Conservation (phyloP, 2,329 filamentous ascomycete genomes). For the Cytospora leucostoma region DNA sequence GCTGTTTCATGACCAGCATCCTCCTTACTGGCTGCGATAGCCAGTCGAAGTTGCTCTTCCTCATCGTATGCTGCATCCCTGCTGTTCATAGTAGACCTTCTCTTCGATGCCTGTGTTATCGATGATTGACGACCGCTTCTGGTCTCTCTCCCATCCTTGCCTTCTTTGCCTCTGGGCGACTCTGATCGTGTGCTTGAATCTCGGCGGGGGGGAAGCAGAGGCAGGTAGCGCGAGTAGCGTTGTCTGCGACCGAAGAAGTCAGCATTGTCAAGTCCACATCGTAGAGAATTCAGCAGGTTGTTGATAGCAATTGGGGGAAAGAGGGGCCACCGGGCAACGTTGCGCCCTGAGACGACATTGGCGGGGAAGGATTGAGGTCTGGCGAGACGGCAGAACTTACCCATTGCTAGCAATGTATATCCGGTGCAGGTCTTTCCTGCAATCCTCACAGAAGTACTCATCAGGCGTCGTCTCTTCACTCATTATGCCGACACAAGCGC, state of each 20-base stretch:
- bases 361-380: too few species aligned
- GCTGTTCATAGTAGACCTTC: slow-evolving; percentile 96
- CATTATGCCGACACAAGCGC: slow-evolving; percentile 95
- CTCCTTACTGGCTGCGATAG: slow-evolving; percentile 93
- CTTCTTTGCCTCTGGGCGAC: slow-evolving; percentile 55
- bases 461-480: slow-evolving; percentile 91
- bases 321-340: neutral
- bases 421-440: slow-evolving; percentile 87
- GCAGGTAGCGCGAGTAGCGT: slow-evolving; percentile 67
- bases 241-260: slow-evolving; percentile 51
- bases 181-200: slow-evolving; percentile 59
- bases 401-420: slow-evolving; percentile 79
- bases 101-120: slow-evolving; percentile 66
- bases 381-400: slow-evolving; percentile 56
- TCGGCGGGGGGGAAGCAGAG: slow-evolving; percentile 58
- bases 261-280: slow-evolving; percentile 35
- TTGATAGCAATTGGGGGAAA: neutral
- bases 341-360: neutral
- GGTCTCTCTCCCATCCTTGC: slow-evolving; percentile 30
- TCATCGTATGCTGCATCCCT: slow-evolving; percentile 94
- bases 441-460: slow-evolving; percentile 97
- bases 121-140: slow-evolving; percentile 58
- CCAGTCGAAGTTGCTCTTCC: slow-evolving; percentile 82
- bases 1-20: slow-evolving; percentile 59
- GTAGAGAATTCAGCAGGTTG: neutral